Base-by-base conservation (phyloP, 1,284 basidiomycete genomes). In the Erythrobasidium hasegawianum region DNA sequence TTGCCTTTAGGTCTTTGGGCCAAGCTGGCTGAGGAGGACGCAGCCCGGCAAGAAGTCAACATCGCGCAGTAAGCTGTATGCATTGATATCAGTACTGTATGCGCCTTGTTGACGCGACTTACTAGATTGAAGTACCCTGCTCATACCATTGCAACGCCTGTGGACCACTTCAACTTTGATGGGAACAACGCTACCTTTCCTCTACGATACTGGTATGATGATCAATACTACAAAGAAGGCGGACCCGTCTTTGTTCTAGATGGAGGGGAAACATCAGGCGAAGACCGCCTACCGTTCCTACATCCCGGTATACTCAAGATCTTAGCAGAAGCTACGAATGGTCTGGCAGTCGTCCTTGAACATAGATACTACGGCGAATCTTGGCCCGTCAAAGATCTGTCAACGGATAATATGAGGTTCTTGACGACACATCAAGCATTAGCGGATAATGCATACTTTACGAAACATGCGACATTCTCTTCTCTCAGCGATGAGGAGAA, bases 401-500 rank as follows among this genome's bases (percentile, higher is more conserved):
- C 87, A 1, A 70, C 70, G 0, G 81, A 80, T 22, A 79, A 84
- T 72, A 82, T 84, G 79, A 64, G 87, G 33, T 93, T 88, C 84
- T 81, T 97, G 57, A 90, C 87, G 76, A 96, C 96, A 70, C 86
- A 84, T 22, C 93, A 97, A 77, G 83, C 91, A 0, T 84, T 90
- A 0, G 87, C 90, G n/a, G 95, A 98, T 79, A 90, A 88, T 54
- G 92, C 91, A 0, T 84, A 88, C 76, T 97, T 97, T 75, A 91
- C 97, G 82, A 80, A 83, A 7, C 83, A 87, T 67, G 85, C 96
- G 74, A 82, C 86, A 71, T 87, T 94, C 64, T 77, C 77, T 0
- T 87, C 87, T 0, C 83, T 94, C 26, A 79, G 85, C 2, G 84
- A 87, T 67, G 82, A 87, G 69, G 73, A 90, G 64, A 58, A 70